Evolutionary conservation across 768 basidiomycete genomes (phyloP).

Genomic region (Russula vinacea): DNA sequence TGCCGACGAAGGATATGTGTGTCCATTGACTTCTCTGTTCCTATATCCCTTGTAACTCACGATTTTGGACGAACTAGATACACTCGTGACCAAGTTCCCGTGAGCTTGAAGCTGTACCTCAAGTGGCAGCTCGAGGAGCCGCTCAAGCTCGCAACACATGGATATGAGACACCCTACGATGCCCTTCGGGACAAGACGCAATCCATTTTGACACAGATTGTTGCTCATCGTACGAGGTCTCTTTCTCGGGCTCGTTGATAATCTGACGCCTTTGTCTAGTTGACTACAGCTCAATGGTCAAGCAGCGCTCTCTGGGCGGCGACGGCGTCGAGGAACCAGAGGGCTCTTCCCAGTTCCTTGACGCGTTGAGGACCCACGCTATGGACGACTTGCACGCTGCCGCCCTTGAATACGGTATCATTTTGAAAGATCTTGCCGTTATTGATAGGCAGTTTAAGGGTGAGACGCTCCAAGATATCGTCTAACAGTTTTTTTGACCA

Average conservation of each 20-base stretch:
- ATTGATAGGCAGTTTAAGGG: conserved; percentile 86
- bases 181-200: conserved; percentile 79
- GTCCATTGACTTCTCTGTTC: conserved; percentile 32
- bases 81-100: conserved; percentile 84
- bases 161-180: conserved; percentile 80
- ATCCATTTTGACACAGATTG: conserved; percentile 82
- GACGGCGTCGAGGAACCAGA: conserved; percentile 72
- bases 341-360: conserved; percentile 72
- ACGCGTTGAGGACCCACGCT: conserved; percentile 74
- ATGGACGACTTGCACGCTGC: conserved; percentile 86
- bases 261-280: conserved; percentile 34
- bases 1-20: conserved; percentile 85
- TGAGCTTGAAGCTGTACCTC: conserved; percentile 77
- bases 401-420: conserved; percentile 79
- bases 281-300: conserved; percentile 63
- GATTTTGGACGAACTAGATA: conserved; percentile 45
- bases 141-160: conserved; percentile 71
- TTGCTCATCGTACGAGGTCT: conserved; percentile 63
- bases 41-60: not conserved
- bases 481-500: not conserved
- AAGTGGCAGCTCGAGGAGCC: conserved; percentile 65
- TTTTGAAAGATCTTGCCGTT: conserved; percentile 80
- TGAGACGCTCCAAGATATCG: conserved; percentile 4
- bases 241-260: conserved; percentile 32
- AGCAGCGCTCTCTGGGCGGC: conserved; percentile 75